Base-by-base conservation (phyloP, 352 stramenopile species). In the Pythium sukuiense region DNA sequence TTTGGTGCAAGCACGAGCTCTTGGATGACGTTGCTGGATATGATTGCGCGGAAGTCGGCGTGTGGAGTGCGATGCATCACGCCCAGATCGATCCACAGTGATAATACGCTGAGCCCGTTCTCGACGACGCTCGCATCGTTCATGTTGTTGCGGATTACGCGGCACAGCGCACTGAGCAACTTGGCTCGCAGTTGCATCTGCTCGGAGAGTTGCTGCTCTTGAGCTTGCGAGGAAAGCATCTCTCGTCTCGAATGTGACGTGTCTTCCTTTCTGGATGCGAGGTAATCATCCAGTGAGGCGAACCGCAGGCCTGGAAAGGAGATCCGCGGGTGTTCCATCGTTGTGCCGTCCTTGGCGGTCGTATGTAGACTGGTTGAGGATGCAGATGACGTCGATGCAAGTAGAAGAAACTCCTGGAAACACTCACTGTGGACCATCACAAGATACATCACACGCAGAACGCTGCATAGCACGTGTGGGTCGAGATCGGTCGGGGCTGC, bases 61-160 rank as follows among this genome's bases (percentile, higher is more conserved):
- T 69, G 41, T 0, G 30, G 14, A 1, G 41, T 26, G 14, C 46
- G 65, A 48, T 64, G 50, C 6, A 32, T 62, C 2, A 60, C 50
- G 2, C 65, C 59, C 0, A 73, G 49, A 35, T 72, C 69, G 2
- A 77, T 56, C 71, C 71, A 77, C 2, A 73, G 37, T 3, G 30
- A 30, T 0, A 77, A 29, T 3, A 74, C 63, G 24, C 62, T 61
- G 2, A 77, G 50, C 13, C 71, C 71, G 52, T 49, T 48, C 3
- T 74, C 71, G 7, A 74, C 46, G 20, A 77, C 59, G 5, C 43
- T 43, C 1, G 62, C 43, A 11, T 72, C 41, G 39, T 69, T 71
- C 27, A 60, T 24, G 56, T 77, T 72, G 61, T 75, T 77, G 26
- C 72, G 54, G 35, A 74, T 72, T 16, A 77, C 66, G n/a, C 71